A percentile compares a stretch with the other conserved stretches of the same genome.
Conservation (phyloP, 345 rosid species). For the Hibiscus trionum region DNA sequence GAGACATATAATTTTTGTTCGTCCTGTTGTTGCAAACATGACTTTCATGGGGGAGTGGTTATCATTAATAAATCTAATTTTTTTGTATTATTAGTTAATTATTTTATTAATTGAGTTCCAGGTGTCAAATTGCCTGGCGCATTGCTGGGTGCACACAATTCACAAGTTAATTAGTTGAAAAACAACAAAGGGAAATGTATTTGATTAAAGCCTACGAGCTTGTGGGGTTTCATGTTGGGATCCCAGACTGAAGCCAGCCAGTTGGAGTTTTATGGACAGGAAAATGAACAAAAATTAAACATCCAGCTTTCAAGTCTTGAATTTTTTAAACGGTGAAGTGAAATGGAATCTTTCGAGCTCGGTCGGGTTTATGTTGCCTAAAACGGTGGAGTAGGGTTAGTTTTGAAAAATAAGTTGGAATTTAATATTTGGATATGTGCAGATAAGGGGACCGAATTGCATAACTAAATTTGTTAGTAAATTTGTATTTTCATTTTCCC, state of each 20-base stretch:
- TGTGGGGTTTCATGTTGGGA: neutral
- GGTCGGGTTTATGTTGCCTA: neutral
- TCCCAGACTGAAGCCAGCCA: neutral
- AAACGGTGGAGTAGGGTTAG: neutral
- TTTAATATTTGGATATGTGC: too few species aligned
- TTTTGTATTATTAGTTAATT: neutral
- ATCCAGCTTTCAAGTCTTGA: neutral
- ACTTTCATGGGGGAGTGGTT: neutral
- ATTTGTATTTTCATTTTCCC: too few species aligned
- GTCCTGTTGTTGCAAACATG: neutral
- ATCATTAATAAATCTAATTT: neutral
- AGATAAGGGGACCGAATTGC: too few species aligned
- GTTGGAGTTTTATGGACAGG: neutral
- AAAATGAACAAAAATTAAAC: neutral
- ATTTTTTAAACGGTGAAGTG: neutral
- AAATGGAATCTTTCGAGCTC: neutral
- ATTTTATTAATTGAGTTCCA: neutral
- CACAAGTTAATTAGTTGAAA: neutral
- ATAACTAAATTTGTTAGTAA: too few species aligned
- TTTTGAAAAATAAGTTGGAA: too few species aligned
- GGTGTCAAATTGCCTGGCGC: neutral
- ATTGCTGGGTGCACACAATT: neutral
- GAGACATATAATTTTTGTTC: too few species aligned
- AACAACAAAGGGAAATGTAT: neutral
- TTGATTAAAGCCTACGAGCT: neutral